Conservation (phyloP, 768 basidiomycete genomes). For the Tubosaeta sp. region DNA sequence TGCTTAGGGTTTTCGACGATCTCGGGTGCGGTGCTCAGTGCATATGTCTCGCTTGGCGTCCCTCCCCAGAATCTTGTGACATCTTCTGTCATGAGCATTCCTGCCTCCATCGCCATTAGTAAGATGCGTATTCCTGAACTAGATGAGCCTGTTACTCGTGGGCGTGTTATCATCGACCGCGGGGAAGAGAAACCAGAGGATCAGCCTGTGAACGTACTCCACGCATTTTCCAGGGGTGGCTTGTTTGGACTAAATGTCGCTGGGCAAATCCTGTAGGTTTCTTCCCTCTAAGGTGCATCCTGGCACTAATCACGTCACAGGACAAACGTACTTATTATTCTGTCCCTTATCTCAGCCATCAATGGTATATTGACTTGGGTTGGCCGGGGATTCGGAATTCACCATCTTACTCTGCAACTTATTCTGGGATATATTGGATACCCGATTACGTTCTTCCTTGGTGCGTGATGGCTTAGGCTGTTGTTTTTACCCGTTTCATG, state of each 20-base stretch:
- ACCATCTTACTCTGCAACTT: slow-evolving; percentile 77
- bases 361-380: slow-evolving; percentile 89
- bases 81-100: slow-evolving; percentile 92
- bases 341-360: slow-evolving; percentile 76
- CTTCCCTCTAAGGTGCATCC: neutral
- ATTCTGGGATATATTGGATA: slow-evolving; percentile 86
- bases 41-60: slow-evolving; percentile 77
- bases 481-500: slow-evolving; percentile 1
- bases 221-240: slow-evolving; percentile 86
- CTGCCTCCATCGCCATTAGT: slow-evolving; percentile 88
- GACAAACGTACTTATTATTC: slow-evolving; percentile 79
- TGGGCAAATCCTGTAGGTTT: slow-evolving; percentile 73
- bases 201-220: slow-evolving; percentile 72
- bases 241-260: slow-evolving; percentile 82
- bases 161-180: slow-evolving; percentile 74
- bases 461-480: slow-evolving; percentile 15
- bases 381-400: slow-evolving; percentile 80
- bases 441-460: slow-evolving; percentile 77
- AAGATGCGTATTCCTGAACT: slow-evolving; percentile 83
- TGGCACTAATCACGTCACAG: slow-evolving; percentile 32
- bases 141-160: slow-evolving; percentile 84
- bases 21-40: slow-evolving; percentile 82
- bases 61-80: slow-evolving; percentile 79
- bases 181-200: slow-evolving; percentile 54
- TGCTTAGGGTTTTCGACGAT: slow-evolving; percentile 77